Percentiles rank a stretch among this genome's conserved stretches.
Evolutionary conservation across 2,329 filamentous ascomycete genomes (phyloP).

Genomic region (Claviceps africana): DNA sequence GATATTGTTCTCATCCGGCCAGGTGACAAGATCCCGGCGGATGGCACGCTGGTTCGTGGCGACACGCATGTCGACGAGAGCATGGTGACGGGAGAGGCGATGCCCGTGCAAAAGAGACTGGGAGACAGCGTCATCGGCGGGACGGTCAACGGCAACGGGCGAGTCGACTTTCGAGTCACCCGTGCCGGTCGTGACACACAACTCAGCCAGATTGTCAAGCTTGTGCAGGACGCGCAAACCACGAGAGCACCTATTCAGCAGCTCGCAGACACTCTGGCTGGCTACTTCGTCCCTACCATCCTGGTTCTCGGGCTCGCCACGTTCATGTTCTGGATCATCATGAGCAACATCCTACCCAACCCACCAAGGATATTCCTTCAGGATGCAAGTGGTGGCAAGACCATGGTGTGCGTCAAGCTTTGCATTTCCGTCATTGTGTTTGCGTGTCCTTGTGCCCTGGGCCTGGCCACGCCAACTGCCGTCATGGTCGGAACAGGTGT

Average conservation of each 20-base stretch:
- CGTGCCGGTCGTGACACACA: conserved; percentile 90
- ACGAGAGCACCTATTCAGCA: conserved; percentile 87
- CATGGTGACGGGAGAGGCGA: conserved; percentile 96
- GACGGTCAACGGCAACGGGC: conserved; percentile 86
- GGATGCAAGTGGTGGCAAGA: conserved; percentile 68
- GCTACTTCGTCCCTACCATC: conserved; percentile 87
- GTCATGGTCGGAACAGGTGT: conserved; percentile 99
- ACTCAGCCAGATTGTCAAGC: conserved; percentile 91
- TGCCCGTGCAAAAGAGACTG: conserved; percentile 82
- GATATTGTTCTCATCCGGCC: conserved; percentile 88
- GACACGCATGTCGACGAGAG: conserved; percentile 94
- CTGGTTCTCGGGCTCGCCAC: conserved; percentile 71
- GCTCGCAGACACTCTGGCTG: conserved; percentile 78
- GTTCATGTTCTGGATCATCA: conserved; percentile 85
- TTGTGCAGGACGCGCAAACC: conserved; percentile 96
- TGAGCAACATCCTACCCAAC: conserved; percentile 70
- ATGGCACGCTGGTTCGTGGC: conserved; percentile 73
- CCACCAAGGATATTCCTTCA: conserved; percentile 82
- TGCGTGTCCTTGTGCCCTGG: conserved; percentile 92
- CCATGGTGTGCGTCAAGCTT: conserved; percentile 94
- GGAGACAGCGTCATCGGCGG: conserved; percentile 74
- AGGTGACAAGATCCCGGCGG: conserved; percentile 91
- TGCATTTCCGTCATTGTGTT: conserved; percentile 99
- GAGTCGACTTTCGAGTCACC: conserved; percentile 83
- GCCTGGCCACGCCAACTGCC: conserved; percentile 85